Evolutionary conservation across 2,329 filamentous ascomycete species (phyloP).

Genomic region (Exophiala calicioides): DNA sequence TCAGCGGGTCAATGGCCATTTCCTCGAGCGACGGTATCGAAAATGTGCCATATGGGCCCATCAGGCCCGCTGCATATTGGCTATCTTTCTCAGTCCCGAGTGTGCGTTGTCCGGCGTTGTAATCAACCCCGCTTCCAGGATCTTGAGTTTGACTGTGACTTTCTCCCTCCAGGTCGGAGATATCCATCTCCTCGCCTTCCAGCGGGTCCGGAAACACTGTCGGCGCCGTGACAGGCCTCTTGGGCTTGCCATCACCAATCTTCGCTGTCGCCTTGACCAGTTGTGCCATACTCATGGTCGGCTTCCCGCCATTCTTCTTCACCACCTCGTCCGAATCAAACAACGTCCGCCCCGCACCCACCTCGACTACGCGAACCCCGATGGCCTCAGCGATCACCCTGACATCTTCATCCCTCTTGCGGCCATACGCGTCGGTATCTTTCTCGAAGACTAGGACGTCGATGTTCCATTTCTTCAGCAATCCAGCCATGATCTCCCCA

Average conservation of each 20-base stretch:
- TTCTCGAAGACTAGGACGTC: constrained; percentile 78
- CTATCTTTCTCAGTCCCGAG: constrained; percentile 48
- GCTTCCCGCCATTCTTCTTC: constrained; percentile 64
- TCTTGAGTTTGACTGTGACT: too few species aligned
- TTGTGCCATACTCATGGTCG: constrained; percentile 73
- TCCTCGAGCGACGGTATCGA: constrained; percentile 70
- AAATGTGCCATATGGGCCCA: constrained; percentile 69
- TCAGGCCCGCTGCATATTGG: constrained; percentile 58
- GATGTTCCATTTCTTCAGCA: constrained; percentile 72
- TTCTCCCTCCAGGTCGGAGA: constrained; percentile 40
- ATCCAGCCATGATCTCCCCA: constrained; percentile 68
- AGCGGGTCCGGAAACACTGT: constrained; percentile 61
- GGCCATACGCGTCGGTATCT: constrained; percentile 73
- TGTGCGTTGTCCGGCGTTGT: constrained; percentile 60
- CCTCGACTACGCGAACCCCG: constrained; percentile 65
- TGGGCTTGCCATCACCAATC: constrained; percentile 53
- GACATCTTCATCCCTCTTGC: constrained; percentile 63
- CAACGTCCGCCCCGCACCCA: constrained; percentile 65
- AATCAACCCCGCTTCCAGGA: too few species aligned
- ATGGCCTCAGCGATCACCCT: constrained; percentile 61
- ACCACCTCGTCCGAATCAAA: constrained; percentile 74
- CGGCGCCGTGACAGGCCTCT: constrained; percentile 63
- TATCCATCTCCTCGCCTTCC: constrained; percentile 54
- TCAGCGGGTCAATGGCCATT: constrained; percentile 59
- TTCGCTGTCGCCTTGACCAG: constrained; percentile 63